Evolutionary conservation across 1,139 yeast genomes (phyloP).

Genomic region (Kazachstania sp.): DNA sequence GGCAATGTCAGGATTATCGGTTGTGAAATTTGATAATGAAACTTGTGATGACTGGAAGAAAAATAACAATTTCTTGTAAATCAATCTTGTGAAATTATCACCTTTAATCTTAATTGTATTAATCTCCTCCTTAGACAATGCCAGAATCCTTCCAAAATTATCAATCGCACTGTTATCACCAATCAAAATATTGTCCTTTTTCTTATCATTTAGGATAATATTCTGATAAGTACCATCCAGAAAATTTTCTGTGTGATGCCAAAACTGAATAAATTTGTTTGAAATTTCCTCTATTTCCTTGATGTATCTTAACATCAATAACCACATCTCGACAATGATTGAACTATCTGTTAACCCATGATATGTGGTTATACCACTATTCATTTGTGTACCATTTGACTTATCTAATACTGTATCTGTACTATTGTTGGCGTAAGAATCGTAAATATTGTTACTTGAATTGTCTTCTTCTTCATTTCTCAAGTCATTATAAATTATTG

Average conservation of each 20-base stretch:
- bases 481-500: constrained; percentile 1
- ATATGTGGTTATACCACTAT: constrained; percentile 4
- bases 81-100: constrained; percentile 30
- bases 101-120: constrained; percentile 34
- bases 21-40: constrained; percentile 13
- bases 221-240: constrained; percentile 39
- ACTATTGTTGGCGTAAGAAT: constrained; percentile 1
- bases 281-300: constrained; percentile 33
- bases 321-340: constrained; percentile 48
- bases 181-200: constrained; percentile 33
- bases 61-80: constrained; percentile 32
- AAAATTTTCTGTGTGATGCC: constrained; percentile 41
- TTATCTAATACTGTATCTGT: not conserved
- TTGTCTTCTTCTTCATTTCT: not conserved
- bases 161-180: constrained; percentile 24
- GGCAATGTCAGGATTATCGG: not conserved
- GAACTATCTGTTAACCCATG: constrained; percentile 37
- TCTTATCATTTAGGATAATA: constrained; percentile 37
- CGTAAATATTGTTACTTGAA: constrained; percentile 2
- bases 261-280: constrained; percentile 35
- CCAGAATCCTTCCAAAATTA: constrained; percentile 24
- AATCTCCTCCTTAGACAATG: constrained; percentile 34
- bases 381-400: not conserved
- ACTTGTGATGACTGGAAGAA: constrained; percentile 34
- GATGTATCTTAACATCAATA: constrained; percentile 39